Evolutionary conservation across 306 rosid genomes (phyloP).

Genomic region (Purshia tridentata): DNA sequence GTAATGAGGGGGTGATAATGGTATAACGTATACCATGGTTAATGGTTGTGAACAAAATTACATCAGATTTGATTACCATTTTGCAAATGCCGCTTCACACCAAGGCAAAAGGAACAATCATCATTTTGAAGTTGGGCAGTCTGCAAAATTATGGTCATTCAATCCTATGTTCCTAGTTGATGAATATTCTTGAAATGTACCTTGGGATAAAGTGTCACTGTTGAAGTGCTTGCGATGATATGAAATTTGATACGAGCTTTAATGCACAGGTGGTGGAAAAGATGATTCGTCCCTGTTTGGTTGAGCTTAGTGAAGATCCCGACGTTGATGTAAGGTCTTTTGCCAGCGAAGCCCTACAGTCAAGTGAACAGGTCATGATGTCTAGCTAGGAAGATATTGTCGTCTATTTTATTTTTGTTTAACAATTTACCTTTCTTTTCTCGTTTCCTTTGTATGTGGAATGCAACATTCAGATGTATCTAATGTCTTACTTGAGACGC

Average conservation of each 20-base stretch:
- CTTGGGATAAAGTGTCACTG: slow-evolving; percentile 4
- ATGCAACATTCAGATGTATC: slow-evolving; percentile 12
- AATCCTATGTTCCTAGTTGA: not conserved
- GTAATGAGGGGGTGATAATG: too few species aligned
- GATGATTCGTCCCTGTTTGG: slow-evolving; percentile 78
- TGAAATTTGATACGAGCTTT: not conserved
- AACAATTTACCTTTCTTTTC: not conserved
- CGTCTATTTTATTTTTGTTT: not conserved
- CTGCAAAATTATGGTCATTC: too few species aligned
- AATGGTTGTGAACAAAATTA: too few species aligned
- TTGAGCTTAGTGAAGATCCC: slow-evolving; percentile 91
- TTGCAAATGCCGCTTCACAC: not conserved
- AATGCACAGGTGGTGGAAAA: slow-evolving; percentile 77
- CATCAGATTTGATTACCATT: too few species aligned
- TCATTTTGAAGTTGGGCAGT: too few species aligned
- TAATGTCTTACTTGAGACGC: slow-evolving; percentile 7
- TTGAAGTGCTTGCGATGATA: not conserved
- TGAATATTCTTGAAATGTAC: not conserved
- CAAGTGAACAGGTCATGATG: slow-evolving; percentile 82
- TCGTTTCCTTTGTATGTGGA: not conserved
- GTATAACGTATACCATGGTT: too few species aligned
- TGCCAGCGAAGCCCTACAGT: slow-evolving; percentile 83
- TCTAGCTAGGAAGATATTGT: slow-evolving; percentile 49
- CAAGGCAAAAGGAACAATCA: not conserved
- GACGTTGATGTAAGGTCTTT: slow-evolving; percentile 91